Base-by-base conservation (phyloP, 139 green algal genomes). In the Closterium sp. region DNA sequence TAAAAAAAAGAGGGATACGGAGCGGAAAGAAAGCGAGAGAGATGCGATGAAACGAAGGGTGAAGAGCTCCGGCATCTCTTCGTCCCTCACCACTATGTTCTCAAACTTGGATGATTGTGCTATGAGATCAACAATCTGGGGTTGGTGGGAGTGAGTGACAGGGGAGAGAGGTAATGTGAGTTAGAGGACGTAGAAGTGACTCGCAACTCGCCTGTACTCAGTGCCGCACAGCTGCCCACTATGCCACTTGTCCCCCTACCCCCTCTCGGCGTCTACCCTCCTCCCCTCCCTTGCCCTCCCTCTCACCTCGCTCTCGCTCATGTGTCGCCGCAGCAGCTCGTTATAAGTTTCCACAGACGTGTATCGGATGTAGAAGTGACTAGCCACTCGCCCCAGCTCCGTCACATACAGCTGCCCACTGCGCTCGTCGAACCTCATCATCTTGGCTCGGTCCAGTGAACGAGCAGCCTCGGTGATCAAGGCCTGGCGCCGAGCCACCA, bases 361-460 rank as follows among this genome's bases (percentile, higher is more conserved):
- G 94, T 97, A 96, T 42, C 94, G 90, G 90, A 99, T 97, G 97
- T 99, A 99, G 95, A 96, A 99, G 93, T 99, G 98, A 9, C 91
- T 97, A 31, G 98, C 98, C 31, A 99, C 97, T 13, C 98, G 96
- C 7, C 98, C 98, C 84, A 98, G 96, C 94, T 99, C 98, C 31
- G 98, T 99, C 1, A 97, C 96, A 89, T 98, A 99, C 89, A 99
- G 92, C 89, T 98, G 97, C 13, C 98, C 97, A 85, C 92, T 97
- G n/a, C 93, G 91, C 93, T 98, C 96, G 93, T 99, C 98, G 94
- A 98, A 99, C 89, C 97, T 96, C 30, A 97, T 96, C 97, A 99
- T 99, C 95, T 97, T 96, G 11, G 93, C 92, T 1, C 79, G 70
- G 89, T 98, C 95, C 70, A 98, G 94, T 86, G 95, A 89, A 9